A percentile compares a stretch with the other conserved stretches of the same genome.
phyloP scores from a whole-genome alignment of 2,329 filamentous ascomycete species.

The Calonectria crousiana region DNA sequence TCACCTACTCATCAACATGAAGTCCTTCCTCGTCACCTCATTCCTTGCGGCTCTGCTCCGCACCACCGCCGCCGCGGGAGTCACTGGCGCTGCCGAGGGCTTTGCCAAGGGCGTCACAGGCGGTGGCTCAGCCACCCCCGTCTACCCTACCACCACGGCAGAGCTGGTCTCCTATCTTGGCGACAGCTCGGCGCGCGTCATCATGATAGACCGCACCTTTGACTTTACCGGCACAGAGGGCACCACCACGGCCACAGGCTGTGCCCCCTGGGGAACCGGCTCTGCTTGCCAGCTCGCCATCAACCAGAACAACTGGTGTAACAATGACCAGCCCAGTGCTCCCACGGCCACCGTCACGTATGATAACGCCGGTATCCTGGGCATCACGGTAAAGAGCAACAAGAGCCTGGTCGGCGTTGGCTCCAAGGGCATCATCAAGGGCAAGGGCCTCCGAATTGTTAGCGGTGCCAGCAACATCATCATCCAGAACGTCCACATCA shows the following conservation, averaged over 20 bases:
- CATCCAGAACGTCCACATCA: constrained; percentile 68
- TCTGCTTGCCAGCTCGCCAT: constrained; percentile 68
- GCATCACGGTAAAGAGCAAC: constrained; percentile 65
- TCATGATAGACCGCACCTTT: constrained; percentile 67
- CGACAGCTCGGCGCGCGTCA: constrained; percentile 65
- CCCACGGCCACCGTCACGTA: constrained; percentile 57
- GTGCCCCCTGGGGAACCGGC: constrained; percentile 67
- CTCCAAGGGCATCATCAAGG: constrained; percentile 64
- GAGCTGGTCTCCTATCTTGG: constrained; percentile 70
- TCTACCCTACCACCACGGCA: constrained; percentile 63
- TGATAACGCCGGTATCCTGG: constrained; percentile 62
- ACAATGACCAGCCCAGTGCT: constrained; percentile 64
- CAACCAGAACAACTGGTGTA: constrained; percentile 69
- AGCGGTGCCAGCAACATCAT: constrained; percentile 65
- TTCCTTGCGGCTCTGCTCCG: background rate
- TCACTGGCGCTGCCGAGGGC: constrained; percentile 53
- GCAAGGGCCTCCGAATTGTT: constrained; percentile 65
- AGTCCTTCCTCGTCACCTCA: background rate
- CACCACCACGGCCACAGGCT: constrained; percentile 62
- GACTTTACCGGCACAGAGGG: constrained; percentile 69
- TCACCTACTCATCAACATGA: background rate
- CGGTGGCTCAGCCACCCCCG: constrained; percentile 67
- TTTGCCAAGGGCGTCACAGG: constrained; percentile 68
- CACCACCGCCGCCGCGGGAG: constrained; percentile 26
- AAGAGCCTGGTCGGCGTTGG: constrained; percentile 68